A percentile compares a stretch with the other conserved stretches of the same genome.
phyloP scores from a whole-genome alignment of 176 grass and related monocot genomes.

The Eragrostis nindensis region DNA sequence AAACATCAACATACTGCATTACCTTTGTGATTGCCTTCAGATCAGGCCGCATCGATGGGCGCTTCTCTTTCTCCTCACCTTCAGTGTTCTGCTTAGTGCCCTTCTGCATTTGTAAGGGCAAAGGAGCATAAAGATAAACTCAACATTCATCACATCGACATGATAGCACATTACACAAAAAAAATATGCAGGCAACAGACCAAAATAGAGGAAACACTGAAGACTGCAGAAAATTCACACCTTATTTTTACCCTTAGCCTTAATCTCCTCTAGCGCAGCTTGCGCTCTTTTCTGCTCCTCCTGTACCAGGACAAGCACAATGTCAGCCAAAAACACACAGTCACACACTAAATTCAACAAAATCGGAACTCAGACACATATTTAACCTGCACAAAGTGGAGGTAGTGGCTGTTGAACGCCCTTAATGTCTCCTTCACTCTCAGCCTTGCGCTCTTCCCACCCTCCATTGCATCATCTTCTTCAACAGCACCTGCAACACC shows the following conservation, averaged over 20 bases:
- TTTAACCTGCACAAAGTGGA: conserved; percentile 75
- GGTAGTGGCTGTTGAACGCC: conserved; percentile 77
- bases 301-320: conserved; percentile 24
- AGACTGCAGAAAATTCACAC: neutral
- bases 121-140: neutral
- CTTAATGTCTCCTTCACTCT: conserved; percentile 70
- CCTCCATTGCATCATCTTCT: conserved; percentile 27
- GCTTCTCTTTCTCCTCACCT: conserved; percentile 51
- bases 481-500: conserved; percentile 3
- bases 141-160: neutral
- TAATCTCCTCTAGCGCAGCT: conserved; percentile 45
- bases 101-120: conserved; percentile 36
- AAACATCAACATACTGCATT: neutral
- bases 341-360: neutral
- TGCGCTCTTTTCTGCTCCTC: conserved; percentile 61
- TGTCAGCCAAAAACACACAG: conserved; percentile 5
- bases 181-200: neutral
- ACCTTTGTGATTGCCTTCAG: conserved; percentile 73
- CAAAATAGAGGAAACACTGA: neutral
- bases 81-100: conserved; percentile 19
- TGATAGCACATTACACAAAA: neutral
- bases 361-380: neutral
- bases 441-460: conserved; percentile 59
- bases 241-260: conserved; percentile 43
- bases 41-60: conserved; percentile 59